Evolutionary conservation across 805 yeast genomes (phyloP).

Genomic region (Wickerhamiella slavikovae): DNA sequence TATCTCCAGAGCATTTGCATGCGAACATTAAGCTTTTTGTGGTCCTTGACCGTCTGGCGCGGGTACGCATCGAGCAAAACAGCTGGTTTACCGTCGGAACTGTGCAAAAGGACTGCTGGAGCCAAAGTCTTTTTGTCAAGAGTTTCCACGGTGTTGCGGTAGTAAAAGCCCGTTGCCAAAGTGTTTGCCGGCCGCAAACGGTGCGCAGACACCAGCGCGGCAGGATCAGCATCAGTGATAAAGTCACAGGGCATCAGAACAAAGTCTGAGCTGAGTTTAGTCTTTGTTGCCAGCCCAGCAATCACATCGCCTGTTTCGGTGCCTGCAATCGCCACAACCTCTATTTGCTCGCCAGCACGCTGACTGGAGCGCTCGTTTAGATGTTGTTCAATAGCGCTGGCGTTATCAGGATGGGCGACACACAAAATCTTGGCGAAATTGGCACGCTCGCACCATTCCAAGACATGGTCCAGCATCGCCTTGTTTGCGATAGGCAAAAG

Average conservation of each 20-base stretch:
- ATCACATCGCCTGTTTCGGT: conserved; percentile 9
- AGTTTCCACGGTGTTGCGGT: conserved; percentile 50
- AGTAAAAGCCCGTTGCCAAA: conserved; percentile 48
- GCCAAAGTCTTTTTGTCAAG: conserved; percentile 60
- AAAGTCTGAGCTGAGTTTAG: conserved; percentile 27
- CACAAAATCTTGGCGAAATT: conserved; percentile 44
- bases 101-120: conserved; percentile 33
- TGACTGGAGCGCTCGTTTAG: not conserved
- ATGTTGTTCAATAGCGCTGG: not conserved
- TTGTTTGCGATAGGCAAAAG: conserved; percentile 73
- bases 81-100: conserved; percentile 17
- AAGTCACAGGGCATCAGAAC: conserved; percentile 90
- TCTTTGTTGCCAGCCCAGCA: conserved; percentile 4
- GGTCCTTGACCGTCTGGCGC: conserved; percentile 43
- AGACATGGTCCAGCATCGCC: conserved; percentile 70
- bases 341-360: not conserved
- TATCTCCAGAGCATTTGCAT: conserved; percentile 80
- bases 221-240: conserved; percentile 81
- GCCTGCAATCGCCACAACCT: conserved; percentile 2
- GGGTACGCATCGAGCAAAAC: conserved; percentile 53
- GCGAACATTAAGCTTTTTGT: conserved; percentile 55
- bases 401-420: conserved; percentile 16
- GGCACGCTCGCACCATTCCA: conserved; percentile 86
- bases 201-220: conserved; percentile 64
- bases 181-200: conserved; percentile 49